Base-by-base conservation (phyloP, 2,329 filamentous ascomycete species). In the Exophiala sideris region DNA sequence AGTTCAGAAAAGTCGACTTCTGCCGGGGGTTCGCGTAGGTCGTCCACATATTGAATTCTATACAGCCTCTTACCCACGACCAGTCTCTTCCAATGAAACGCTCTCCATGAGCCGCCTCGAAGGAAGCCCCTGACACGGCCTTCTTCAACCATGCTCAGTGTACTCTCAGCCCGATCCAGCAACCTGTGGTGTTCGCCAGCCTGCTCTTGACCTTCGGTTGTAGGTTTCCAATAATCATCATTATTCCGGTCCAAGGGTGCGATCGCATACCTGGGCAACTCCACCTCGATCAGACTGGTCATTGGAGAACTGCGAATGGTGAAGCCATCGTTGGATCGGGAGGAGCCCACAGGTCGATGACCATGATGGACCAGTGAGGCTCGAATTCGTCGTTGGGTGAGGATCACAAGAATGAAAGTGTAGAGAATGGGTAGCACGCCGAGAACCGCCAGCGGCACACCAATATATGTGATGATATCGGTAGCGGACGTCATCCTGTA, bases 381-480 rank as follows among this genome's bases (percentile, higher is more conserved):
- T 65, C 78, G 79, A 67, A 87, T 83, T 45, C 79, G 79, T 36
- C 81, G 81, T 2, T 84, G 73, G 1, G 81, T 83, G 11, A 81
- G 71, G 21, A 86, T 76, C 2, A 82, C 84, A 21, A 78, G 75
- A 49, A 82, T 71, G 16, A 80, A 85, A 64, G 85, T 87, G 71
- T 86, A 87, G 40, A 87, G 72, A 47, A 86, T 86, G 0, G 84
- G 84, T 5, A 86, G 72, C 18, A 86, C 78, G 40, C 79, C 80
- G 2, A 85, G 67, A 2, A 84, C 75, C 1, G 79, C 82, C 14
- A 85, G 70, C 2, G 83, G 83, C 2, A 85, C 71, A 60, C 79
- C 78, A 36, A 81, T 75, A 53, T 79, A 80, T 20, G 79, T 81
- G 66, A 82, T 81, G 53, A 82, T 76, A 57, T 81, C 75, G 8